Evolutionary conservation across 1,139 yeast genomes (phyloP), one percentile per base, ranked within the genome.

Genomic region (Blastobotrys illinoisensis): DNA sequence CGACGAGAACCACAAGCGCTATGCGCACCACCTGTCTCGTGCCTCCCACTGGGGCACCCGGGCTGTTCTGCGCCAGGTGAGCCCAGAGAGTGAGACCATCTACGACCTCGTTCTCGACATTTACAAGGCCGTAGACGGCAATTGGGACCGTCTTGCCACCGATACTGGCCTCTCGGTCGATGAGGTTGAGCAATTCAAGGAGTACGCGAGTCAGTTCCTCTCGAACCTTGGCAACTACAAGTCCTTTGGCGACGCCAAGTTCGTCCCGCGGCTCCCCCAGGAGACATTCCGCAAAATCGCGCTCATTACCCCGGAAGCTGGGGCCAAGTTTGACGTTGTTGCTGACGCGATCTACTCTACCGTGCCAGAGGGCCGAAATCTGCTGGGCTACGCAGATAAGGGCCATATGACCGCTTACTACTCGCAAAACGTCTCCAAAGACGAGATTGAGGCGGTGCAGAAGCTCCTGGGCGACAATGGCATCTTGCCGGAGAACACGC

Each of bases 211-310:
- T 28, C 96, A 88, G 71, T 85, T 89, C 66, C 74, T 89, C 64
- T 77, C 85, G 51, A 89, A 89, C 70, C 76, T 86, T 67, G 97
- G 97, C 59, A 89, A 89, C 69, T 89, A 82, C 76, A 88, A 88
- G 72, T 85, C 95, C 0, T 89, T 89, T 71, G 97, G 97, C 59
- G 96, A 89, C 71, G 81, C 81, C 61, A 89, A 89, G 71, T 88
- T 88, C 67, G 77, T 89, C 60, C 97, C 97, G 44, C 74, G 81
- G 49, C 65, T 88, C 46, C 52, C 76, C 0, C 64, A 62, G 45
- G 79, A 71, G 1, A 76, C 77, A 3, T 84, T 88, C 62, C 79
- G 74, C 56, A 62, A 72, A 19, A 69, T 83, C 50, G 73, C 82
- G 32, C 69, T 70, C 23, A 71, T 83, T 18, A 64, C 67, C 23